phyloP scores from a whole-genome alignment of 352 stramenopile species.

The Sclerospora graminicola region DNA sequence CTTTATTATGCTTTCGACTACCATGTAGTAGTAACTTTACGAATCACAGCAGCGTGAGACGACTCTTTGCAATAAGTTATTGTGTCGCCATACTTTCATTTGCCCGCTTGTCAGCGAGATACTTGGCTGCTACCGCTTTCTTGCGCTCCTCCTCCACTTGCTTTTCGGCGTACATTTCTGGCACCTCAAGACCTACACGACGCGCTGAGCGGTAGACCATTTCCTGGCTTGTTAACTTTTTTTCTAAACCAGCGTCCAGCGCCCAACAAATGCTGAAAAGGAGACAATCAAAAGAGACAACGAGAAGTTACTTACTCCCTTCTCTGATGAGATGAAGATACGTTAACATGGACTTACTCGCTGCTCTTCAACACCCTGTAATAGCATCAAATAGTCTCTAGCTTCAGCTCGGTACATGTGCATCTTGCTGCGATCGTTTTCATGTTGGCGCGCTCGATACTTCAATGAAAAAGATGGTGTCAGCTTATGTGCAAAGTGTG shows the following conservation, averaged over 20 bases:
- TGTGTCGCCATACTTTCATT: slow-evolving; percentile 22
- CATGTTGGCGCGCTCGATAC: slow-evolving; percentile 62
- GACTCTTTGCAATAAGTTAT: not conserved
- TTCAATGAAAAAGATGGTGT: slow-evolving; percentile 12
- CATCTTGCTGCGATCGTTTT: slow-evolving; percentile 68
- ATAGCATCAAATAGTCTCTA: slow-evolving; percentile 56
- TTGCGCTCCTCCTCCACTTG: slow-evolving; percentile 23
- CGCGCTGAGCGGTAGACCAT: slow-evolving; percentile 70
- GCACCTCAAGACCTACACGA: slow-evolving; percentile 66
- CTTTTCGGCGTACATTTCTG: slow-evolving; percentile 67
- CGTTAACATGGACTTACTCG: slow-evolving; percentile 29
- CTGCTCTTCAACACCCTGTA: slow-evolving; percentile 63
- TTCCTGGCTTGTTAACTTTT: slow-evolving; percentile 51
- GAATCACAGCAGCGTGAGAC: not conserved
- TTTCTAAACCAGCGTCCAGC: slow-evolving; percentile 58
- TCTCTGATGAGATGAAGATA: slow-evolving; percentile 2
- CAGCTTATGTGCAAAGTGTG: not conserved
- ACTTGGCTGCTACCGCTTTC: slow-evolving; percentile 34
- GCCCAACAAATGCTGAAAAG: slow-evolving; percentile 51
- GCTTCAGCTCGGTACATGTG: slow-evolving; percentile 58
- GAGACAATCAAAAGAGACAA: slow-evolving; percentile 1
- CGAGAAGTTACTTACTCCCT: not conserved
- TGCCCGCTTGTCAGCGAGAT: slow-evolving; percentile 40
- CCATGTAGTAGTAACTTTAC: too few relatives aligned
- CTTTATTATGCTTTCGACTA: too few relatives aligned